These are phyloP conservation scores for Dipteronia dyeriana DNA, from an alignment of 345 rosid genomes.

Conservation along the genomic window DNA sequence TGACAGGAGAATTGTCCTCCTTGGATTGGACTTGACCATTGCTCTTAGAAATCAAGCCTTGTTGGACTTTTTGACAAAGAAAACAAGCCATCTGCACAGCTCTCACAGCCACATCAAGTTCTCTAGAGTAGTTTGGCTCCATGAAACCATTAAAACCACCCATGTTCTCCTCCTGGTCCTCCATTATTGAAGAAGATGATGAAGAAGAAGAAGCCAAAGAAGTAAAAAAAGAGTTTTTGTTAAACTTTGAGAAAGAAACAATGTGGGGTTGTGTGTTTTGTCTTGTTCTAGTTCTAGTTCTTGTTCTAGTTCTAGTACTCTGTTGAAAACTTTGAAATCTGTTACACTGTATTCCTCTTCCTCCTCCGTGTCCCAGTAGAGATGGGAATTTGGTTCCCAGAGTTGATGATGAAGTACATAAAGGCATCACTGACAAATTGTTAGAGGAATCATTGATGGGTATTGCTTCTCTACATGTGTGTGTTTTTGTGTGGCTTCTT, in stretches of 20 bases:
- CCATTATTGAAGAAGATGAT: slow-evolving; percentile 34
- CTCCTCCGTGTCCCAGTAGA: slow-evolving; percentile 14
- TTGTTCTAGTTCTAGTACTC: neutral
- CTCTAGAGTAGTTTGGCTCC: slow-evolving; percentile 32
- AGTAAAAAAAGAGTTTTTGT: slow-evolving; percentile 15
- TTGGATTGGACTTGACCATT: slow-evolving; percentile 38
- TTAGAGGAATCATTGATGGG: neutral
- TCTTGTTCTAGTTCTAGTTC: neutral
- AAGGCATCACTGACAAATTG: slow-evolving; percentile 39
- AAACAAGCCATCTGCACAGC: slow-evolving; percentile 60
- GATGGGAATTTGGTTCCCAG: slow-evolving; percentile 34
- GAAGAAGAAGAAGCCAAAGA: slow-evolving; percentile 13
- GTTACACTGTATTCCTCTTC: neutral
- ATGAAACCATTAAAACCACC: slow-evolving; percentile 14
- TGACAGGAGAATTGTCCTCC: slow-evolving; percentile 56
- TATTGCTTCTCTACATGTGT: neutral
- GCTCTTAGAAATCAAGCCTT: slow-evolving; percentile 36
- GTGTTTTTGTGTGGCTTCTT: neutral
- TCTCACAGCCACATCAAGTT: slow-evolving; percentile 50
- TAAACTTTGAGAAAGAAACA: slow-evolving; percentile 28
- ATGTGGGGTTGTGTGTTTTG: slow-evolving; percentile 15
- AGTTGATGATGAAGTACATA: slow-evolving; percentile 31
- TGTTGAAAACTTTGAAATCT: neutral
- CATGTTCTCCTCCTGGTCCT: slow-evolving; percentile 12
- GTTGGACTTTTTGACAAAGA: slow-evolving; percentile 53